Evolutionary conservation across 176 grass and related monocot species (phyloP), one percentile per base, ranked within the genome.

Genomic region (Juncus effusus): DNA sequence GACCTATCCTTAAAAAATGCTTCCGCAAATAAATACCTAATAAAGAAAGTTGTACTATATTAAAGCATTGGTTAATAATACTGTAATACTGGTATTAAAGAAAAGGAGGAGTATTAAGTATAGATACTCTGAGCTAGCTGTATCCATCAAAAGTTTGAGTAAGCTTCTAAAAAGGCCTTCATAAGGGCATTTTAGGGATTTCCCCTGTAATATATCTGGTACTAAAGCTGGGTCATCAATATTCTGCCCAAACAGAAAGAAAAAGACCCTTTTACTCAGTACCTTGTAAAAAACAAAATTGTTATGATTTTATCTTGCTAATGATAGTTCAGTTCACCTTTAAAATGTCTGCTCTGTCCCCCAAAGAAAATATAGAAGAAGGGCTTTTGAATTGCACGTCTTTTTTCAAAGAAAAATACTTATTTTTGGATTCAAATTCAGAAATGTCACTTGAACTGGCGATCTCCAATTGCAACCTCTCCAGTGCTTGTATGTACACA

Each of bases 111-210:
- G 56, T 56, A 36, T 51, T 2, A 37, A 59, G 78, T 59, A 47
- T 47, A 47, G 3, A 47, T 87, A 95, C 90, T 95, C 86, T 72
- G 90, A 95, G 63, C 82, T 90, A 56, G 86, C 86, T 63, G 90
- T 90, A 77, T 95, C 90, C 80, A 95, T 95, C 80, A 90, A 65
- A 81, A 95, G 90, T 28, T 95, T 95, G 52, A 90, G 86, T 42
- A 90, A 56, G 64, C 90, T 95, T 62, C 86, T 90, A 79, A 95
- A 95, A 76, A 95, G 82, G 62, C 79, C 83, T 74, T 95, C 90
- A 67, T 90, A 95, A 35, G 80, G 80, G 64, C 84, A 90, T 80
- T 82, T 95, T 6, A 69, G 28, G 70, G 83, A 84, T 59, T 80
- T 95, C 55, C 61, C 86, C 81, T 90, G 71, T 74, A 86, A 85